A percentile compares a stretch with the other conserved stretches of the same genome.
Conservation (phyloP, 306 rosid species). For the Cucurbita maxima region DNA sequence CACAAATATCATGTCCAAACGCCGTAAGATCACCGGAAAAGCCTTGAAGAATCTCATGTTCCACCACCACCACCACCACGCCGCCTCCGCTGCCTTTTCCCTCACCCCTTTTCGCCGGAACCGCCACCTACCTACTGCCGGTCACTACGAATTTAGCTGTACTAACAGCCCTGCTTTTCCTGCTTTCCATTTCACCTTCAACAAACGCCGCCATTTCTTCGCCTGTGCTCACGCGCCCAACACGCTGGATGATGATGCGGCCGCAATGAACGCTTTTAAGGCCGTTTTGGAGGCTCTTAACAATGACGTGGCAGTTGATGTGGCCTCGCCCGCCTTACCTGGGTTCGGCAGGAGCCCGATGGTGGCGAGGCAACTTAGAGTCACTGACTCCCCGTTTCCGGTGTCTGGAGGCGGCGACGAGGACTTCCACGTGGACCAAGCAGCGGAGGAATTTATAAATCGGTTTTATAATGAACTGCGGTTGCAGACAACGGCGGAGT, state of each 20-base stretch:
- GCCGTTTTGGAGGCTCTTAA: conserved; percentile 24
- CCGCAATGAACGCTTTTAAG: background rate
- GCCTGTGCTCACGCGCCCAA: background rate
- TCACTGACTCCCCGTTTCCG: conserved; percentile 61
- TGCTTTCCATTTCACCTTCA: background rate
- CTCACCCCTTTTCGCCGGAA: background rate
- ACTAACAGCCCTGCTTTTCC: conserved; percentile 9
- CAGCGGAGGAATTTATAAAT: conserved; percentile 67
- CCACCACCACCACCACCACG: conserved; percentile 14
- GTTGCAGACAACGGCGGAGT: conserved; percentile 1
- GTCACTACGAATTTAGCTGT: conserved; percentile 13
- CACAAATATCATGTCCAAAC: conserved; percentile 3
- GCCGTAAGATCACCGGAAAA: conserved; percentile 6
- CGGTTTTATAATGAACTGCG: conserved; percentile 50
- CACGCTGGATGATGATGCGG: conserved; percentile 3
- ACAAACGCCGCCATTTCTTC: conserved; percentile 7
- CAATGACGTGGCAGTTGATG: conserved; percentile 3
- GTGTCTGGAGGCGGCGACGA: conserved; percentile 12
- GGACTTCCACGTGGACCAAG: conserved; percentile 39
- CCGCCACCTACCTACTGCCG: background rate
- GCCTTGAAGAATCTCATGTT: conserved; percentile 4
- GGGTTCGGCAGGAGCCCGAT: conserved; percentile 27
- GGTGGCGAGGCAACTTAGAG: conserved; percentile 41
- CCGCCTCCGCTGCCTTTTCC: background rate
- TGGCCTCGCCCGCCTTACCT: conserved; percentile 25